A percentile compares a stretch with the other conserved stretches of the same genome.
phyloP scores from a whole-genome alignment of 257 asterid species.

The Solanum sparsipilum region DNA sequence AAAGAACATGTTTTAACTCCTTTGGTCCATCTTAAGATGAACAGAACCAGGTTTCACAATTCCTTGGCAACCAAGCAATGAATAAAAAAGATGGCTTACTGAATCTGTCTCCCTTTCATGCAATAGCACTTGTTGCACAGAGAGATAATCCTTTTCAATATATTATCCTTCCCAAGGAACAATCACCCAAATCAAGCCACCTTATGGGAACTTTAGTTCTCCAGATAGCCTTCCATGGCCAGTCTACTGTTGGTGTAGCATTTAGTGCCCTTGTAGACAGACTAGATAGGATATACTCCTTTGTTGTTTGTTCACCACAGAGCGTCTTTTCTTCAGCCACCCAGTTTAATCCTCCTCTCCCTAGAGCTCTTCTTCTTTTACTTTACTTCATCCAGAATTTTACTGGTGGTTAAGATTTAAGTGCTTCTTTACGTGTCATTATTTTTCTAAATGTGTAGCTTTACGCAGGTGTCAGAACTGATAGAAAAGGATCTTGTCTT shows the following conservation, averaged over 20 bases:
- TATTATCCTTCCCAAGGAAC: background rate
- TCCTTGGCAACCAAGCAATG: background rate
- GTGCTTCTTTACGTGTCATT: background rate
- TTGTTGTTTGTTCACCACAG: background rate
- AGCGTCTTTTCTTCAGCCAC: background rate
- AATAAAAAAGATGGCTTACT: background rate
- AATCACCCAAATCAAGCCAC: background rate
- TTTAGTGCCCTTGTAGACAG: background rate
- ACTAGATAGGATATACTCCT: background rate
- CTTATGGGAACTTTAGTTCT: background rate
- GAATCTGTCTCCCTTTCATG: background rate
- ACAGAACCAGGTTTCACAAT: background rate
- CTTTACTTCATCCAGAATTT: background rate
- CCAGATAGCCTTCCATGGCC: background rate
- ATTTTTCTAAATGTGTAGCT: background rate
- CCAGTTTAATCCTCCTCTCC: background rate
- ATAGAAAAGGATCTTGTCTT: slow-evolving; percentile 84
- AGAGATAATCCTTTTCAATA: background rate
- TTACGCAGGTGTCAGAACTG: slow-evolving; percentile 74
- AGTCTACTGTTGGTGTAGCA: background rate
- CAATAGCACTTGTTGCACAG: background rate
- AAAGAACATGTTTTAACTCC: background rate
- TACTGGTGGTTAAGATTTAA: background rate
- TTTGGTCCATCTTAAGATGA: background rate
- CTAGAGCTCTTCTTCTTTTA: background rate